Base-by-base conservation (phyloP, 75 land plant species). In the Cunninghamia lanceolata region DNA sequence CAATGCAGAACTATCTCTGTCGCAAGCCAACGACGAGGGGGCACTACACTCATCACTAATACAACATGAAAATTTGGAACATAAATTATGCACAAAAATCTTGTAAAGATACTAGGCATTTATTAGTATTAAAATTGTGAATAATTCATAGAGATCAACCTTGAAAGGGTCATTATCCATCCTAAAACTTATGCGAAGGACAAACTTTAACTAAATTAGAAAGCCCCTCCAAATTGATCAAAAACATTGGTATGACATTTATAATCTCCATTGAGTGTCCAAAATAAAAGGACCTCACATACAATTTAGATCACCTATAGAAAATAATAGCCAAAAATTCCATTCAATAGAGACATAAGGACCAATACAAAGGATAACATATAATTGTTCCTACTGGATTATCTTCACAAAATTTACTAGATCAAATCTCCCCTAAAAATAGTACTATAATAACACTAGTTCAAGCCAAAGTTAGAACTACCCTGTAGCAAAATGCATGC, bases 121-220 rank as follows among this genome's bases (percentile, higher is more conserved):
- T 13, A 17, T 28, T 71, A 85, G 9, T 39, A 56, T 42, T 19
- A 40, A 42, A 80, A 66, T 85, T 45, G 2, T 8, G 28, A 86
- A 75, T 2, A 86, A n/a, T 42, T 38, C 81, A 40, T 54, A 86
- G 63, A 68, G 15, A 50, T 35, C 16, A 46, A 96, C 97, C 97
- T 94, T 96, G 89, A 94, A 96, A 42, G 94, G 97, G 50, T 87
- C 90, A 84, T 96, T 96, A 84, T 96, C 92, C 35, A 97, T 93
- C 85, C 97, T 92, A 91, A 96, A 95, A 87, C n/a, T n/a, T n/a
- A 91, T 91, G 88, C 97, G 83, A 95, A 95, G 68, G n/a, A n/a
- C 94, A 90, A 90, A 92, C 92, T 94, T 82, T 94, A 87, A 97
- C 97, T n/a, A 96, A 70, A 94, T 93, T 71, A 97, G 95, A 87